Evolutionary conservation across 169 alveolate genomes (phyloP).

Genomic region (Eimeria necatrix): DNA sequence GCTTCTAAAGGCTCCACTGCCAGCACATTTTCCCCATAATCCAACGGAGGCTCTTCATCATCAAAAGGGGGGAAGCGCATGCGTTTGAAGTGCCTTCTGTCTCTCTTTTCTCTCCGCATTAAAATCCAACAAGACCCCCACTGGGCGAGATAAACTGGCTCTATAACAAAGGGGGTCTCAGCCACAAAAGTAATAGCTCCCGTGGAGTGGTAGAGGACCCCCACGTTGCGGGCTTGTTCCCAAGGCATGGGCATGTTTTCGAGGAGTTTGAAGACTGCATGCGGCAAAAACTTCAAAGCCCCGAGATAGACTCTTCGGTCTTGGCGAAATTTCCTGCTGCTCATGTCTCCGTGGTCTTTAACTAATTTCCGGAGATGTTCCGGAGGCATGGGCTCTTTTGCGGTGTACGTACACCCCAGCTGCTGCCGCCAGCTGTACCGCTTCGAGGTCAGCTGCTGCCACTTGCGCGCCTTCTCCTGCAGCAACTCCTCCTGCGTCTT

Average conservation of each 20-base stretch:
- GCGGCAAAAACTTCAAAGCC: constrained; percentile 99
- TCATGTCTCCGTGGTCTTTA: constrained; percentile 92
- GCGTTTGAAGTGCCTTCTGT: constrained; percentile 99
- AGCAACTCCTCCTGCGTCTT: constrained; percentile 78
- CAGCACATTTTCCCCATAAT: constrained; percentile 98
- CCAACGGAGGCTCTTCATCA: constrained; percentile 99
- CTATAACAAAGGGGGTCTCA: constrained; percentile 99
- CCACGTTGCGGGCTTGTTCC: constrained; percentile 97
- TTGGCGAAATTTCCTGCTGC: constrained; percentile 97
- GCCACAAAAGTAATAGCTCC: constrained; percentile 99
- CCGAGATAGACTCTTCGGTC: constrained; percentile 99
- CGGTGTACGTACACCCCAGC: constrained; percentile 25
- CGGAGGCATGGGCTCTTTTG: constrained; percentile 97
- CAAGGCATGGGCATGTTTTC: constrained; percentile 99
- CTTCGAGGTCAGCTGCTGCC: constrained; percentile 90
- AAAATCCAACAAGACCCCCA: constrained; percentile 99
- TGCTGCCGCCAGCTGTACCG: constrained; percentile 84
- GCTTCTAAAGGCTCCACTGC: constrained; percentile 99
- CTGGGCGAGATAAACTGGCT: constrained; percentile 99
- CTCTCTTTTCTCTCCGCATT: constrained; percentile 98
- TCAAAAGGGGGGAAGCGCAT: constrained; percentile 99
- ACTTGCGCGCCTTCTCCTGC: constrained; percentile 91
- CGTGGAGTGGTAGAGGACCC: constrained; percentile 98
- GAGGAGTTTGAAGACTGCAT: constrained; percentile 99
- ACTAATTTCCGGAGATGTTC: constrained; percentile 99